Conservation (phyloP, 257 asterid genomes). For the Capsicum rhomboideum region DNA sequence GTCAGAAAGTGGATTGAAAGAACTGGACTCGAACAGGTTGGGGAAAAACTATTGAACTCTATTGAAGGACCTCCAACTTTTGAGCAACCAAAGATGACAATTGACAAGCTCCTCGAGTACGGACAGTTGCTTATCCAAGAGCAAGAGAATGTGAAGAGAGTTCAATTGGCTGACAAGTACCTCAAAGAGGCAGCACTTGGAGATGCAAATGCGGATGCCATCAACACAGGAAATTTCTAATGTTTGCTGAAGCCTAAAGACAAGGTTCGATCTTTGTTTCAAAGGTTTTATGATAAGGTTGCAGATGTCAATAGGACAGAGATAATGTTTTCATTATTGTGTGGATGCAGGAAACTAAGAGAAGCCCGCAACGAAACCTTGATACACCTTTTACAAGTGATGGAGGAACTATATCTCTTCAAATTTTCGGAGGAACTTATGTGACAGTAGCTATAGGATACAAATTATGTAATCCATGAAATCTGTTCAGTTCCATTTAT, state of each 20-base stretch:
- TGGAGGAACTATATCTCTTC: slow-evolving; percentile 45
- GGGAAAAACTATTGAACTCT: slow-evolving; percentile 70
- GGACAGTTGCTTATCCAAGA: slow-evolving; percentile 75
- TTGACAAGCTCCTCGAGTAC: slow-evolving; percentile 62
- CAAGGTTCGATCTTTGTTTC: neutral
- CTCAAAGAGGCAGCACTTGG: slow-evolving; percentile 73
- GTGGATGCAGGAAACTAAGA: too few species aligned
- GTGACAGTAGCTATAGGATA: neutral
- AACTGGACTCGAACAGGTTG: slow-evolving; percentile 48
- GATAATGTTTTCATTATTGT: too few species aligned
- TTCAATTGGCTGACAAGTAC: slow-evolving; percentile 66
- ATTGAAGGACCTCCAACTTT: slow-evolving; percentile 65
- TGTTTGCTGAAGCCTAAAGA: slow-evolving; percentile 6
- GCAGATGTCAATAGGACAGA: too few species aligned
- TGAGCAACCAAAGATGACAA: slow-evolving; percentile 64
- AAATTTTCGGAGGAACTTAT: slow-evolving; percentile 2
- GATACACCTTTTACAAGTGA: slow-evolving; percentile 37
- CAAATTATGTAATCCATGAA: neutral
- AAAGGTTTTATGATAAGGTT: slow-evolving; percentile 25
- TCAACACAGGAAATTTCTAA: slow-evolving; percentile 47
- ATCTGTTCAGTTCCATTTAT: neutral
- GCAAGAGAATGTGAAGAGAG: slow-evolving; percentile 90
- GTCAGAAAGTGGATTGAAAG: slow-evolving; percentile 57
- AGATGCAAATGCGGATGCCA: slow-evolving; percentile 65
- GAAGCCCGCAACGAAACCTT: too few species aligned